Base-by-base conservation (phyloP, 1,284 basidiomycete species). In the Neonothopanus nambi region DNA sequence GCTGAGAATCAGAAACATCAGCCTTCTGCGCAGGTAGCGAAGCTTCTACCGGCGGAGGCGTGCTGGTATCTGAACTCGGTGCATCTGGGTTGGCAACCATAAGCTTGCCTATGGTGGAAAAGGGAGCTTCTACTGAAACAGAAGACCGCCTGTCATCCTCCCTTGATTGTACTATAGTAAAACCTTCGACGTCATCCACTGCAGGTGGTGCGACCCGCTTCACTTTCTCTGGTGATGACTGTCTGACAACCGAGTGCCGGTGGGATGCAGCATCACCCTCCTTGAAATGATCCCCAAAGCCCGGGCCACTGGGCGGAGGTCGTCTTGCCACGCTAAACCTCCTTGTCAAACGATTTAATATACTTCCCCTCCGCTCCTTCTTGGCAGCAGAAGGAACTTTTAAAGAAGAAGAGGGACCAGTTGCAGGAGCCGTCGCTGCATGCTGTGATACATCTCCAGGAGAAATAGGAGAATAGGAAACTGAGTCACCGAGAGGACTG, bases 21-120 rank as follows among this genome's bases (percentile, higher is more conserved):
- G 50, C 43, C 54, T 65, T 72, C 57, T 63, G 67, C 20, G 21
- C 40, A 17, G 73, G 74, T 12, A 78, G 62, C 48, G 70, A 65
- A 33, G 65, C 55, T 41, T 65, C 63, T 40, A 56, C 58, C 57
- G 66, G 70, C 39, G 67, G 63, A 41, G 80, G 79, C 4, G 82
- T 79, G 51, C 67, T 73, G 24, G 75, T 73, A 38, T 67, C 72
- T 26, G 78, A 79, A 58, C 72, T 72, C 38, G 81, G 78, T 8
- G 73, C 67, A 63, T 90, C 87, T 26, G 88, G 88, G 65, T 91
- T 91, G 21, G 85, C 80, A 51, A 91, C 79, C 38, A 80, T 90
- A 49, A 91, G 75, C 59, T 78, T 82, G 33, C 87, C 86, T 41
- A 82, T 76, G 1, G 81, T 77, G 65, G 78, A 48, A 23, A 48